Evolutionary conservation across 2,329 filamentous ascomycete species (phyloP), one percentile per base, ranked within the genome.

Genomic region (Clonostachys chloroleuca): DNA sequence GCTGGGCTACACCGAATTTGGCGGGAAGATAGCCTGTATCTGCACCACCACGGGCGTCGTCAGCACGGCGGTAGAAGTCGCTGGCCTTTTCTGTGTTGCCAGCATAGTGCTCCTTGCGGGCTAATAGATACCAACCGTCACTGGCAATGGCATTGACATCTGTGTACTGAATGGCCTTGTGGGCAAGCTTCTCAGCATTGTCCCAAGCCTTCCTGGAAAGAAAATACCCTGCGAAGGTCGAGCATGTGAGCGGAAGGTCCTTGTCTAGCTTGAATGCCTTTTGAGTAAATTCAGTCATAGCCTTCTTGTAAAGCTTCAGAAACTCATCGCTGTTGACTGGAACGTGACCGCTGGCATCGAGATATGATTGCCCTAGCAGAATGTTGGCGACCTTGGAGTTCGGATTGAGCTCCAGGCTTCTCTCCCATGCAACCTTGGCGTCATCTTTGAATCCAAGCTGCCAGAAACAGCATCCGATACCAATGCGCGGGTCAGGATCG

Each of bases 401-500:
- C 0, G 89, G 84, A 58, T 78, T 83, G 60, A 96, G 78, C 61
- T 95, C 89, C 30, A 96, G 70, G 12, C 87, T 84, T 52, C 94
- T 80, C 61, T 95, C 87, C 94, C 94, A 99, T 12, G 94, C 92
- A 43, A 77, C 73, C 61, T 89, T 92, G 8, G 95, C 94, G 58
- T 96, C 90, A 34, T 95, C 89, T 65, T 95, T 96, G 73, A 89
- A 91, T 12, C 92, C 92, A 30, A 99, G 77, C 65, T 96, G 89
- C 94, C 95, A 99, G 65, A 96, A 86, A 72, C 94, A 99, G 67
- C 90, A 94, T 42, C 94, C 94, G 59, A 99, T 92, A 47, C 94
- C 94, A 56, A 99, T 92, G 56, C 95, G 83, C 55, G 94, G 95
- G 65, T 99, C 94, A 1, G 94, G 94, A 59, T 99, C 94, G 40